Percentiles rank a stretch among this genome's conserved stretches.
phyloP scores from a whole-genome alignment of 2,329 filamentous ascomycete species.

The Fonsecaea erecta region DNA sequence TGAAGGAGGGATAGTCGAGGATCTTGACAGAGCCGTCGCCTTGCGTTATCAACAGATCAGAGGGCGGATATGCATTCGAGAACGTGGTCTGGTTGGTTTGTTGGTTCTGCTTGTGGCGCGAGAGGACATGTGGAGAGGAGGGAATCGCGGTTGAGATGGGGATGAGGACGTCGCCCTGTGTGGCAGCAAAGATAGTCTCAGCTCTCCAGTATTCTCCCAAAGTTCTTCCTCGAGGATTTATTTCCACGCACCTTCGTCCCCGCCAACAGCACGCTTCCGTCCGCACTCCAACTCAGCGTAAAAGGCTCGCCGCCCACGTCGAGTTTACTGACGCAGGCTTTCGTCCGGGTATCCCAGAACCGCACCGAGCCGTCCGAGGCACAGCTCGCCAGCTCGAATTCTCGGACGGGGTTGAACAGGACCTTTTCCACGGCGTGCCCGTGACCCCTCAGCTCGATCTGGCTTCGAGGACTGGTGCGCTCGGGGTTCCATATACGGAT shows the following conservation, averaged over 20 bases:
- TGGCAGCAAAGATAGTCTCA: background rate
- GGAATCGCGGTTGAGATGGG: conserved; percentile 50
- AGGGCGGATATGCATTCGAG: conserved; percentile 50
- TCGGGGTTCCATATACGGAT: conserved; percentile 87
- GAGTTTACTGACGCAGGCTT: conserved; percentile 53
- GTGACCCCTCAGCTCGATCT: conserved; percentile 55
- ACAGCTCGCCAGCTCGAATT: conserved; percentile 56
- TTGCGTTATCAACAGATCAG: conserved; percentile 58
- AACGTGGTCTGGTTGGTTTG: conserved; percentile 57
- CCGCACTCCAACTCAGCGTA: conserved; percentile 54
- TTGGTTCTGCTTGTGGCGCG: conserved; percentile 50
- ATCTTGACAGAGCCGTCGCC: conserved; percentile 57
- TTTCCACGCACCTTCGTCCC: conserved; percentile 51
- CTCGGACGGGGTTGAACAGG: conserved; percentile 54
- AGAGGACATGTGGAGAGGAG: conserved; percentile 46
- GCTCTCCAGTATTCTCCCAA: background rate
- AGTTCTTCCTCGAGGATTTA: too few relatives aligned
- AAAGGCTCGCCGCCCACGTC: conserved; percentile 57
- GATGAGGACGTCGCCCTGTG: conserved; percentile 54
- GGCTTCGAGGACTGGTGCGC: conserved; percentile 52
- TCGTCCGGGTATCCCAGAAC: conserved; percentile 57
- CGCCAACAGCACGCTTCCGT: conserved; percentile 53
- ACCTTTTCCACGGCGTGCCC: conserved; percentile 55
- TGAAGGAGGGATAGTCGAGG: conserved; percentile 53
- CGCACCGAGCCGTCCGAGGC: conserved; percentile 56